Evolutionary conservation across 768 basidiomycete genomes (phyloP).

Genomic region (Cyathus striatus): DNA sequence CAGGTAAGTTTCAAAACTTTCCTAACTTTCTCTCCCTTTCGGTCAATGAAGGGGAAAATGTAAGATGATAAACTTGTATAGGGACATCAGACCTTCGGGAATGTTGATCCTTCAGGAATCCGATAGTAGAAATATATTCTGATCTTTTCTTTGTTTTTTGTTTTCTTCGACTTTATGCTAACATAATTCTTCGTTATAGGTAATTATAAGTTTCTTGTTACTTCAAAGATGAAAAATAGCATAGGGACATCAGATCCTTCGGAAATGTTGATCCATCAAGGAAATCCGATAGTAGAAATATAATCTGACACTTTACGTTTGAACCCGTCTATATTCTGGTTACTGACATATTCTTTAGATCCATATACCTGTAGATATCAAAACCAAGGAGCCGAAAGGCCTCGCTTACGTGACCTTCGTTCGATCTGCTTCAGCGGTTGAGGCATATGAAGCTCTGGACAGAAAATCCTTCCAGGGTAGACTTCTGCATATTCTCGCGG

Average conservation of each 20-base stretch:
- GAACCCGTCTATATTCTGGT: constrained; percentile 3
- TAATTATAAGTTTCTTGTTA: constrained; percentile 19
- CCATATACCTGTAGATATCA: constrained; percentile 41
- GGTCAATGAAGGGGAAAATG: too few species aligned
- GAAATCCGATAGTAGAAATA: constrained; percentile 63
- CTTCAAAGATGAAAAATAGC: constrained; percentile 34
- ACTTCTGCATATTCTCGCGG: constrained; percentile 84
- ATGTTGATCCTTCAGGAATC: constrained; percentile 37
- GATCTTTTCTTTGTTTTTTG: constrained; percentile 14
- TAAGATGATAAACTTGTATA: constrained; percentile 44
- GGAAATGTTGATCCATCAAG: constrained; percentile 55
- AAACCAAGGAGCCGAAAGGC: constrained; percentile 43
- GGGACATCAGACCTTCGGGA: constrained; percentile 50
- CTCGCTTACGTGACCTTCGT: constrained; percentile 46
- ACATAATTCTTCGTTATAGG: constrained; percentile 23
- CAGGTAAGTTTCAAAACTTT: constrained; percentile 51
- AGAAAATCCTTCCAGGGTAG: constrained; percentile 88
- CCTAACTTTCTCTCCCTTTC: constrained; percentile 4
- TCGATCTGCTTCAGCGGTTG: constrained; percentile 37
- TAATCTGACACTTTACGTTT: constrained; percentile 21
- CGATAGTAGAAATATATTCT: constrained; percentile 55
- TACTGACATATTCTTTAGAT: constrained; percentile 26
- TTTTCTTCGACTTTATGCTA: constrained; percentile 9
- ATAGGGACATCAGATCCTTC: constrained; percentile 69
- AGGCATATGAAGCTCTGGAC: constrained; percentile 77